Evolutionary conservation across 2,329 filamentous ascomycete species (phyloP).

Genomic region (Pestalotiopsis sp.): DNA sequence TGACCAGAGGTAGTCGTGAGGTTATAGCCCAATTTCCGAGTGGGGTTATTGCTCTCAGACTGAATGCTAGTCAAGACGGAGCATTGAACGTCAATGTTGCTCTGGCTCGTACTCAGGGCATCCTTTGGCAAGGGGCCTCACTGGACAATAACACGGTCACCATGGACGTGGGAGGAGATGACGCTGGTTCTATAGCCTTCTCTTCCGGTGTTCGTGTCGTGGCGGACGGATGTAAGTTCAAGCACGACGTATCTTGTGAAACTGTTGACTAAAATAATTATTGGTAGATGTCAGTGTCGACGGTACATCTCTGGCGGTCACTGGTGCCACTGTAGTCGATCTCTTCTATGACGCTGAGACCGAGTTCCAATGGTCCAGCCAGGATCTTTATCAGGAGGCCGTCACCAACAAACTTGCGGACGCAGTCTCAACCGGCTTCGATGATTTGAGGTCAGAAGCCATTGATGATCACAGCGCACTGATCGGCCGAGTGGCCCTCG

Average conservation of each 20-base stretch:
- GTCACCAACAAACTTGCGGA: not conserved
- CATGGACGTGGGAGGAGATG: not conserved
- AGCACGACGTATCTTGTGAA: not conserved
- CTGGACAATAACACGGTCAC: slow-evolving; percentile 5
- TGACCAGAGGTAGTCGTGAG: slow-evolving; percentile 16
- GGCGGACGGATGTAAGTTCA: not conserved
- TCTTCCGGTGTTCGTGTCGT: slow-evolving; percentile 9
- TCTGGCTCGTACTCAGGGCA: not conserved
- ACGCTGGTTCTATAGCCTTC: slow-evolving; percentile 10
- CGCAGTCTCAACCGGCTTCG: slow-evolving; percentile 2
- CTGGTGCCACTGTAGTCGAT: slow-evolving; percentile 4
- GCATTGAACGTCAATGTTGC: slow-evolving; percentile 1
- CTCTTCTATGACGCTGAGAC: slow-evolving; percentile 7
- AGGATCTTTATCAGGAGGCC: not conserved
- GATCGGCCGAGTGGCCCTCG: slow-evolving; percentile 16
- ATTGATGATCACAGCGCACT: not conserved
- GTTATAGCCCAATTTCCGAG: slow-evolving; percentile 7
- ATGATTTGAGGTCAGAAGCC: slow-evolving; percentile 6
- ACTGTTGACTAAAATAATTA: not conserved
- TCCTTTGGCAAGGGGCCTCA: slow-evolving; percentile 1
- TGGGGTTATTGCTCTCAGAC: slow-evolving; percentile 16
- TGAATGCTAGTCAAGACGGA: slow-evolving; percentile 17
- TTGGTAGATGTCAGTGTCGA: not conserved
- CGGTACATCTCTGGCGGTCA: slow-evolving; percentile 1
- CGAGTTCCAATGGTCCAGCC: slow-evolving; percentile 5